Percentiles rank a stretch among this genome's conserved stretches.
Evolutionary conservation across 139 green algal genomes (phyloP).

Genomic region (Parachlorella kessleri): DNA sequence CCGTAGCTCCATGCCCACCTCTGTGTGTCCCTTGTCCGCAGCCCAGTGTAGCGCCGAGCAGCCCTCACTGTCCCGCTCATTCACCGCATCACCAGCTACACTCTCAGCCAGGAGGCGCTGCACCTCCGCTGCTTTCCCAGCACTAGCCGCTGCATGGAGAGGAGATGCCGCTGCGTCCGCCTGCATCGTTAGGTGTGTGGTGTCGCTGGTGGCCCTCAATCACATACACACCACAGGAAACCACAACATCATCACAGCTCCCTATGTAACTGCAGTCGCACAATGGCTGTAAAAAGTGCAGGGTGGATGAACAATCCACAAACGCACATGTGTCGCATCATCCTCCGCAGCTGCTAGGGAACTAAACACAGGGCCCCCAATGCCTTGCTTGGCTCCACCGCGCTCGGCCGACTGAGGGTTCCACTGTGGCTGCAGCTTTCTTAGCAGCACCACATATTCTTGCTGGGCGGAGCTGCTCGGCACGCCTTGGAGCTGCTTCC

Average conservation of each 20-base stretch:
- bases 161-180: background rate
- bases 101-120: conserved; percentile 16
- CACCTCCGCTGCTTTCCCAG: conserved; percentile 23
- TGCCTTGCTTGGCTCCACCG: background rate
- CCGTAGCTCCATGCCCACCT: background rate
- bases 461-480: background rate
- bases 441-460: conserved; percentile 28
- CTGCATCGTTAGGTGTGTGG: too few relatives aligned
- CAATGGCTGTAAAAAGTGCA: background rate
- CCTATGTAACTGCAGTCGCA: too few relatives aligned
- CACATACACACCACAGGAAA: too few relatives aligned
- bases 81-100: background rate
- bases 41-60: conserved; percentile 40
- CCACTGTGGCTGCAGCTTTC: conserved; percentile 10
- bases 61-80: conserved; percentile 24
- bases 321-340: too few relatives aligned
- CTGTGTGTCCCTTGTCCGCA: conserved; percentile 29
- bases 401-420: background rate
- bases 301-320: background rate
- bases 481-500: conserved; percentile 14
- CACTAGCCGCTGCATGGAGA: conserved; percentile 16
- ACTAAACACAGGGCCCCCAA: conserved; percentile 37
- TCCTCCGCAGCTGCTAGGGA: conserved; percentile 15
- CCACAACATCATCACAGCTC: too few relatives aligned
- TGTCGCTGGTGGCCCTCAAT: too few relatives aligned